Conservation (phyloP, 148 eudicot species). For the Euryodendron excelsum region DNA sequence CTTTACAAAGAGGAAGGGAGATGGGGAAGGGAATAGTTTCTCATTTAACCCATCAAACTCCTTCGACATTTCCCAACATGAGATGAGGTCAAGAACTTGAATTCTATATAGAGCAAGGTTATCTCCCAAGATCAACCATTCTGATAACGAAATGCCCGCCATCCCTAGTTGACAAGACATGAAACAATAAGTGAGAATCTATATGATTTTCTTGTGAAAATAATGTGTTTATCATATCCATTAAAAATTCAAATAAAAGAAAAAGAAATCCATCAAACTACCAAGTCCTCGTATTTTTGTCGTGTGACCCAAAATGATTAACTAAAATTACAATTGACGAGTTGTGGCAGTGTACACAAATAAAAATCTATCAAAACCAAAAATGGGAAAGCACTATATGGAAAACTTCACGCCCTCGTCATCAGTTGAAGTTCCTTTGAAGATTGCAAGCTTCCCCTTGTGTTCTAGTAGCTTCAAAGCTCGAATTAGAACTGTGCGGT, state of each 20-base stretch:
- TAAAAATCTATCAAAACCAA: neutral
- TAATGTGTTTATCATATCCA: neutral
- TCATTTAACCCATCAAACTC: too few relatives aligned
- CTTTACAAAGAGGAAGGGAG: too few relatives aligned
- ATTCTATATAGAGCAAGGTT: too few relatives aligned
- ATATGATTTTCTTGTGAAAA: neutral
- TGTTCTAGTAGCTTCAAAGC: constrained; percentile 81
- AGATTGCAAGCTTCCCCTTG: constrained; percentile 91
- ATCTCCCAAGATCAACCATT: too few relatives aligned
- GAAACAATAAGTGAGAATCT: neutral
- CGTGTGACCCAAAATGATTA: too few relatives aligned
- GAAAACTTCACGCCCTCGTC: constrained; percentile 95
- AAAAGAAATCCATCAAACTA: neutral
- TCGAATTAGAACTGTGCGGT: constrained; percentile 73
- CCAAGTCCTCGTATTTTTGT: too few relatives aligned
- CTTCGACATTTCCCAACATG: too few relatives aligned
- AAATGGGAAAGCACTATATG: constrained; percentile 26
- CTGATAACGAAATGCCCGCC: neutral
- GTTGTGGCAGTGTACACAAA: too few relatives aligned
- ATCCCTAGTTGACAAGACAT: neutral
- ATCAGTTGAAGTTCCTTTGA: constrained; percentile 84
- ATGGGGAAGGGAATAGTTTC: too few relatives aligned
- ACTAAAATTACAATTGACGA: neutral
- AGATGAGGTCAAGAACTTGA: too few relatives aligned
- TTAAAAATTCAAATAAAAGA: too few relatives aligned